phyloP scores from a whole-genome alignment of 805 yeast species.

The Candida rishiriensis region DNA sequence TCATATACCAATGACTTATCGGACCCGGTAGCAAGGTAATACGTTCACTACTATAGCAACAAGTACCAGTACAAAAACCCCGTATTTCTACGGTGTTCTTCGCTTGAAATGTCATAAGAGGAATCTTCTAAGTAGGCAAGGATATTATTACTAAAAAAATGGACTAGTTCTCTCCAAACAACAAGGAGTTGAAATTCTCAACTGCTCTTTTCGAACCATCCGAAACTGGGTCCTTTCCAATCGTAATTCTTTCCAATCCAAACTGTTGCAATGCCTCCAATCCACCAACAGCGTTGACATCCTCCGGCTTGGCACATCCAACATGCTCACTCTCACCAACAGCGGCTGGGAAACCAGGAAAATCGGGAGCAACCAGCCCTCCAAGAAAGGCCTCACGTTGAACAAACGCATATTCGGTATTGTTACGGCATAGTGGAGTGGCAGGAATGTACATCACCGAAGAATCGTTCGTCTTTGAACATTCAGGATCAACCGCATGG shows the following conservation, averaged over 20 bases:
- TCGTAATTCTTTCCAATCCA: slow-evolving; percentile 10
- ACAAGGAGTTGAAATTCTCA: slow-evolving; percentile 5
- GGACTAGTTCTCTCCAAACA: slow-evolving; percentile 5
- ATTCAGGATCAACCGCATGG: slow-evolving; percentile 38
- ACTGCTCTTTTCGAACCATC: slow-evolving; percentile 10
- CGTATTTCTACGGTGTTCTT: no score
- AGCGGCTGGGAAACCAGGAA: slow-evolving; percentile 24
- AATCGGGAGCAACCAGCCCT: slow-evolving; percentile 26
- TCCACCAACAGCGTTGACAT: slow-evolving; percentile 19
- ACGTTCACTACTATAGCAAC: no score
- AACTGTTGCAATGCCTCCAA: slow-evolving; percentile 17
- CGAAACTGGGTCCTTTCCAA: slow-evolving; percentile 9
- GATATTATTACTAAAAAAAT: no score
- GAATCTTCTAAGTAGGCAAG: no score
- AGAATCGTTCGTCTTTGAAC: slow-evolving; percentile 32
- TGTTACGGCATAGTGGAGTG: slow-evolving; percentile 26
- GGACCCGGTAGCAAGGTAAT: no score
- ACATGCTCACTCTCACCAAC: slow-evolving; percentile 22
- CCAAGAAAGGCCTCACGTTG: slow-evolving; percentile 21
- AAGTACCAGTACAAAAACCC: no score
- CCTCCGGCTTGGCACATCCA: slow-evolving; percentile 19
- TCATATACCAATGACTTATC: no score
- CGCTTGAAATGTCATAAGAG: no score
- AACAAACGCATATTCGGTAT: slow-evolving; percentile 14
- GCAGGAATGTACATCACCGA: slow-evolving; percentile 36